Conservation (phyloP, 2,329 filamentous ascomycete genomes). For the Sporothrix pallida region DNA sequence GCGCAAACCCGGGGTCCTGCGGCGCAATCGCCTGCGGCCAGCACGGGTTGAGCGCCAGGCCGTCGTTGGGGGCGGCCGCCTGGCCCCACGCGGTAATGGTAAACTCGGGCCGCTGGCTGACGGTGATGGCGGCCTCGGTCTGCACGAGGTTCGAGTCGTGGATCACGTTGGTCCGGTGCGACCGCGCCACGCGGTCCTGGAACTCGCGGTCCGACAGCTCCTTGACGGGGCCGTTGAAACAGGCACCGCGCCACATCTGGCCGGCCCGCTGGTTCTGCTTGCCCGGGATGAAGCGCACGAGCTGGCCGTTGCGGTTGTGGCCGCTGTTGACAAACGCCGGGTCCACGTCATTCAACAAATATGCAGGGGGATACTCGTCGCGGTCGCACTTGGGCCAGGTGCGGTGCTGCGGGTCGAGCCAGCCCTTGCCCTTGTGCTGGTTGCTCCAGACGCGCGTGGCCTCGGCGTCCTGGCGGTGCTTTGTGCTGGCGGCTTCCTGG, state of each 20-base stretch:
- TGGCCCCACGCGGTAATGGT: conserved; percentile 27
- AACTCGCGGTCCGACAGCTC: conserved; percentile 28
- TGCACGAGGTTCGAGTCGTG: conserved; percentile 7
- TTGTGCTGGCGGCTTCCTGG: conserved; percentile 29
- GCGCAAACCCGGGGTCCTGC: conserved; percentile 39
- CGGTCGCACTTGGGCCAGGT: conserved; percentile 29
- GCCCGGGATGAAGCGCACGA: conserved; percentile 33
- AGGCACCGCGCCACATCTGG: conserved; percentile 40
- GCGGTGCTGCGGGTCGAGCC: conserved; percentile 23
- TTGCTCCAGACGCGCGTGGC: conserved; percentile 20
- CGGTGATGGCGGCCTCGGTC: conserved; percentile 27
- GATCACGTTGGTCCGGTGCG: conserved; percentile 2
- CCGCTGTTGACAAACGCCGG: conserved; percentile 28
- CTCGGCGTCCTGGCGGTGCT: conserved; percentile 24
- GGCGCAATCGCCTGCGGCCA: conserved; percentile 37
- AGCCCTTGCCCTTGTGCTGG: conserved; percentile 29
- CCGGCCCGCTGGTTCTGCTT: conserved; percentile 31
- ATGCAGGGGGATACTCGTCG: conserved; percentile 35
- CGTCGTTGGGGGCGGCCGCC: conserved; percentile 37
- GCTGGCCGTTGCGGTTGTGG: conserved; percentile 31
- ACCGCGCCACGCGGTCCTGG: conserved; percentile 13
- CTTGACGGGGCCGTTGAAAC: conserved; percentile 33
- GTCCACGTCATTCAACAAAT: conserved; percentile 42
- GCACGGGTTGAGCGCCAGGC: conserved; percentile 39
- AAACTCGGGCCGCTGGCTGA: conserved; percentile 33